Evolutionary conservation across 2,329 filamentous ascomycete genomes (phyloP), one percentile per base, ranked within the genome.

Genomic region (Curvularia sp.): DNA sequence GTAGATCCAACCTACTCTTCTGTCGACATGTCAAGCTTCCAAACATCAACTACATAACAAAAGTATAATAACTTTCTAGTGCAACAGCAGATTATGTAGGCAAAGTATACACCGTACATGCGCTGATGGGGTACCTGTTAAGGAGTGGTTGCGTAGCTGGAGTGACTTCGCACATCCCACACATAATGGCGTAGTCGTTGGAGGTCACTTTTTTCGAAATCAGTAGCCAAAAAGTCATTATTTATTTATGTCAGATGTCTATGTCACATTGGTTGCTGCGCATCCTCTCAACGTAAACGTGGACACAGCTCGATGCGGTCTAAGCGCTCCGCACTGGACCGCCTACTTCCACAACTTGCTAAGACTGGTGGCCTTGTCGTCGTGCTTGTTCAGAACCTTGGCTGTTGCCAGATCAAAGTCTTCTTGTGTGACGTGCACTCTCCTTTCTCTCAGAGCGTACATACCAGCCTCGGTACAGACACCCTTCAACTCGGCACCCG

Each of bases 341-440:
- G 42, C 28, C 59, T 85, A 92, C 84, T 91, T 91, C 88, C 88
- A 96, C 73, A 96, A 83, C 82, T 96, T 96, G 76, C 89, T 90
- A 72, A 96, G 83, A 75, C 89, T 93, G 70, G 93, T 91, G 78
- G 97, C 93, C 86, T 98, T 98, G 80, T 99, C 95, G 75, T 98
- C 95, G 78, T 98, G 95, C 86, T 97, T 98, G 87, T 99, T 98
- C 77, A 99, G 86, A 61, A 99, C 94, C 90, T 99, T 99, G 77
- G 95, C 95, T 6, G 95, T 99, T 33, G 95, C 95, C 63, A 99
- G 85, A 78, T 99, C 95, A 78, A 99, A 99, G 80, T 99, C 95
- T 81, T 99, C 95, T 79, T 99, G 95, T 38, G 95, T 99, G 67
- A 99, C 95, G 78, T 99, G 95, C 58, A 99, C 94, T 80, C 95